Evolutionary conservation across 148 eudicot species (phyloP), one percentile per base, ranked within the genome.

Genomic region (Mesembryanthemum crystallinum): DNA sequence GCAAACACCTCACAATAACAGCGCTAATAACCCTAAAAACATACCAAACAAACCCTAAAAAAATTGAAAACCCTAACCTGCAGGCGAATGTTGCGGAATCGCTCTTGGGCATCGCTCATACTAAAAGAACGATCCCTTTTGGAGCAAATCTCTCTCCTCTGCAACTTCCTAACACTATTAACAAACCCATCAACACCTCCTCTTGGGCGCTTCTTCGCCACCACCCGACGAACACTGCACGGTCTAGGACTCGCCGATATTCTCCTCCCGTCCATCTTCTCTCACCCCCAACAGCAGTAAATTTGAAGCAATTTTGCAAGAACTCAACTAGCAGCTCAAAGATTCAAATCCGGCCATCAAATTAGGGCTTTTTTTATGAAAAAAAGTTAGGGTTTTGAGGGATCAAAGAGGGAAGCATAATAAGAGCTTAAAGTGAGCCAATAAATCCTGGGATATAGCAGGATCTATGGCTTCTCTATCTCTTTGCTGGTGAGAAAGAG

Each of bases 121-220:
- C 94, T 90, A 71, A 94, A 94, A 68, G 90, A 79, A 24, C 98
- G 92, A 72, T 84, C 89, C 12, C 96, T 86, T 71, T 88, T 92
- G 10, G 97, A 92, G 71, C 90, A 90, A 78, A 94, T 92, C 90
- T 94, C 98, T 62, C 98, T 85, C 80, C 96, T 85, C 73, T 94
- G 98, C 8, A 94, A 86, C 81, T 94, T 94, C 89, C 82, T 89
- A 0, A 94, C 97, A 43, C 98, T 94, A 71, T 94, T 92, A 1
- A 94, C 92, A 63, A 87, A 94, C 86, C 96, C 96, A 82, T 94
- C 97, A 7, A 78, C 59, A 20, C 89, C 81, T 30, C 72, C 76
- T 59, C 90, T 82, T 3, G 85, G 87, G 51, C 96, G 78, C 81
- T 90, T 90, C 85, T 88, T 90, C 69, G 94, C 98, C 84, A 89